A percentile compares a stretch with the other conserved stretches of the same genome.
Conservation (phyloP, 768 basidiomycete genomes). For the Tricholoma matsutake region DNA sequence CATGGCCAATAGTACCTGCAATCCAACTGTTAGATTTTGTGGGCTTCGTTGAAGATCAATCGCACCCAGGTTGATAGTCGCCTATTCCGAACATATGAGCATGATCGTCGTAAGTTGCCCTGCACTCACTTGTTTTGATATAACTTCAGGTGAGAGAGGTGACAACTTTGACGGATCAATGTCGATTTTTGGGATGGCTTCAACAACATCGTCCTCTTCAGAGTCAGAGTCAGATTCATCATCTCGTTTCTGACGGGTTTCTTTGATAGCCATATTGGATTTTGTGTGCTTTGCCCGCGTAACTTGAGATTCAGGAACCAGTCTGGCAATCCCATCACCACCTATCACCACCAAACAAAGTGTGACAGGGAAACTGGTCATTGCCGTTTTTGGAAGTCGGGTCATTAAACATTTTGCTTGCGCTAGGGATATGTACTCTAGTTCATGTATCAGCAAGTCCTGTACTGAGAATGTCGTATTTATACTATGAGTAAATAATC, state of each 20-base stretch:
- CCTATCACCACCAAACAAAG: too few relatives aligned
- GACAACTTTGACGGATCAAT: conserved; percentile 81
- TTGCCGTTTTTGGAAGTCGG: too few relatives aligned
- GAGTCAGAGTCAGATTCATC: conserved; percentile 71
- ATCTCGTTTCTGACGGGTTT: conserved; percentile 58
- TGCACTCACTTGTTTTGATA: conserved; percentile 78
- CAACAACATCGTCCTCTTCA: conserved; percentile 55
- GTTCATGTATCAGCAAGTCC: too few relatives aligned
- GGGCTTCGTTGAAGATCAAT: neutral
- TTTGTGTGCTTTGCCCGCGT: neutral
- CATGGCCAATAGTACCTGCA: conserved; percentile 95
- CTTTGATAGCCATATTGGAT: conserved; percentile 61
- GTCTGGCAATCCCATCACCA: too few relatives aligned
- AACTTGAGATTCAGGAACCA: neutral
- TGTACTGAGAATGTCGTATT: too few relatives aligned
- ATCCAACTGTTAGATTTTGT: conserved; percentile 10
- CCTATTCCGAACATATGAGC: conserved; percentile 44
- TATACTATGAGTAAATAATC: too few relatives aligned
- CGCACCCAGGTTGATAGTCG: conserved; percentile 89
- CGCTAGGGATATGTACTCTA: too few relatives aligned
- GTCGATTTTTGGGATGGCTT: conserved; percentile 62
- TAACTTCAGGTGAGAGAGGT: conserved; percentile 85
- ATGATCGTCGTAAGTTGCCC: neutral
- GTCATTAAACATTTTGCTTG: too few relatives aligned
- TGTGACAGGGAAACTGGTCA: too few relatives aligned